These are phyloP conservation scores for Ophidiomyces ophidiicola DNA, from an alignment of 2,329 filamentous ascomycete species.

Conservation along the genomic window DNA sequence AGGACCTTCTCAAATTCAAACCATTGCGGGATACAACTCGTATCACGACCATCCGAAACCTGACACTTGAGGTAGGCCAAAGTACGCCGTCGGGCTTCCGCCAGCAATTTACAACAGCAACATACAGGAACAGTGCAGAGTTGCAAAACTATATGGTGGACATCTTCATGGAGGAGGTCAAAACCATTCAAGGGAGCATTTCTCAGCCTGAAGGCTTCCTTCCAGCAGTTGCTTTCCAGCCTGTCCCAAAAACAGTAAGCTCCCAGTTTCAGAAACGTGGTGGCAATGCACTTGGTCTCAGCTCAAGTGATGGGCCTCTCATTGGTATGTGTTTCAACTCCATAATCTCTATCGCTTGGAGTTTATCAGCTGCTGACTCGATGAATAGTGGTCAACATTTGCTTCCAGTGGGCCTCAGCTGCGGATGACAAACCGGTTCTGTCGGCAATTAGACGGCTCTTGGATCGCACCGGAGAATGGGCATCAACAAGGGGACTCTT, in stretches of 20 bases:
- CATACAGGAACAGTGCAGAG: conserved; percentile 7
- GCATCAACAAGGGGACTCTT: conserved; percentile 22
- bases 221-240: conserved; percentile 17
- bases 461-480: conserved; percentile 20
- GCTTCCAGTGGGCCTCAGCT: conserved; percentile 23
- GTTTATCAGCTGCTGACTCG: not conserved
- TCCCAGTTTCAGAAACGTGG: conserved; percentile 17
- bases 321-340: not conserved
- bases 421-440: conserved; percentile 25
- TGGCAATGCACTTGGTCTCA: conserved; percentile 22
- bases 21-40: not conserved
- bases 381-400: conserved; percentile 19
- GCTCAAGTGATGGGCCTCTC: conserved; percentile 15
- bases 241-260: conserved; percentile 16
- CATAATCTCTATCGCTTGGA: not conserved
- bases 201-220: conserved; percentile 11
- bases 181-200: not conserved
- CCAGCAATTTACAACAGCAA: conserved; percentile 8
- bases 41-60: conserved; percentile 6
- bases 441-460: conserved; percentile 19
- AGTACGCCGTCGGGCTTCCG: conserved; percentile 7
- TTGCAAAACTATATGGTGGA: conserved; percentile 5
- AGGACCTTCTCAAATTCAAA: conserved; percentile 3
- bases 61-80: conserved; percentile 1
- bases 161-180: conserved; percentile 8